Evolutionary conservation across 1,139 yeast genomes (phyloP), one percentile per base, ranked within the genome.

Genomic region (Sugiyamaella grinbergsii): DNA sequence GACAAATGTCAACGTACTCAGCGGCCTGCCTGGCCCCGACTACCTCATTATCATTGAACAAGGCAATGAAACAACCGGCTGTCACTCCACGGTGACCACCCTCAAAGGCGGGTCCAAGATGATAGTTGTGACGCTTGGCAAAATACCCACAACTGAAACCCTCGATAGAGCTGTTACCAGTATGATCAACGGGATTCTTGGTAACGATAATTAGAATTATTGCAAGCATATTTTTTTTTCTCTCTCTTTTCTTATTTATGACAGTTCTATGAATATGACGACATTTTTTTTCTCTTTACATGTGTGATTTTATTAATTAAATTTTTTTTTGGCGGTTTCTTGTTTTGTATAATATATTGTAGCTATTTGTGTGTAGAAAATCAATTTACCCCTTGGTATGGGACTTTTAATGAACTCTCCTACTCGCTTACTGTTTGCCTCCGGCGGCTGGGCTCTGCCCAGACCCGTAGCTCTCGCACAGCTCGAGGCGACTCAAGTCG

Each of bases 1-100:
- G 56, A 55, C 58, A 28, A 53, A 55, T 24, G 62, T 58, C 24
- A 54, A 56, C 18, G 28, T 62, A 29, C 53, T 64, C 32, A 55
- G 62, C 39, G 67, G 67, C 2, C 53, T 64, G 6, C 65, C 64
- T 2, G 59, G 58, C 3, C 66, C 68, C 4, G 65, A 64, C 50
- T 61, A 47, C 39, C 44, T 62, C 23, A 59, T 64, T 8, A 59
- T 45, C n/a, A 26, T 50, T 7, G 53, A 46, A 53, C 39, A 47
- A 15, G 43, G 38, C 13, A 31, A 20, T 16, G 42, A 39, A 3
- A 32, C 37, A 22, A 29, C n/a, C 40, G 46, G 26, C 13, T 23
- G 49, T 13, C 31, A 24, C 19, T 32, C 42, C 20, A 11, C 47
- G 5, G 38, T 42, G 16, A 36, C 38, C 5, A 33, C 36, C 26